phyloP scores from a whole-genome alignment of 805 yeast genomes.

The Wickerhamomyces bisporus region DNA sequence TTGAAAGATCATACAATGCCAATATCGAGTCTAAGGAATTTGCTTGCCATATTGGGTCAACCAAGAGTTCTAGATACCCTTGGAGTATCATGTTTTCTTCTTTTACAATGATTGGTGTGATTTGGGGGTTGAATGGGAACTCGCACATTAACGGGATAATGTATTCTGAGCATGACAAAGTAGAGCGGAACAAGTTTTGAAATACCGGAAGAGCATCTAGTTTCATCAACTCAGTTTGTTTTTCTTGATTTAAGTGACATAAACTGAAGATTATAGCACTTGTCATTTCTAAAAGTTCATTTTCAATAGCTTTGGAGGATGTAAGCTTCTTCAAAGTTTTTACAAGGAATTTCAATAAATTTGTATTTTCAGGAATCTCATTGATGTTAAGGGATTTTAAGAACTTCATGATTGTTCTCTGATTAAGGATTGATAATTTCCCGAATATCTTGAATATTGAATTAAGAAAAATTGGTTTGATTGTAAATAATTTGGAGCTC shows the following conservation, averaged over 20 bases:
- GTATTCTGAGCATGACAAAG: conserved; percentile 41
- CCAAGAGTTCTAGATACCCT: conserved; percentile 31
- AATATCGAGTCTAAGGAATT: conserved; percentile 46
- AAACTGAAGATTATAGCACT: conserved; percentile 40
- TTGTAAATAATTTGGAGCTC: conserved; percentile 34
- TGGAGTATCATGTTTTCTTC: conserved; percentile 25
- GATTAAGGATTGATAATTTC: conserved; percentile 28
- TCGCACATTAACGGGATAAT: conserved; percentile 45
- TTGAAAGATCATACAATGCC: conserved; percentile 32
- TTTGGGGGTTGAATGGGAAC: conserved; percentile 34
- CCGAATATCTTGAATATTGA: conserved; percentile 38
- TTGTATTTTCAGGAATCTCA: conserved; percentile 13
- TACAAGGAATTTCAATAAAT: conserved; percentile 38
- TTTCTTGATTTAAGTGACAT: conserved; percentile 38
- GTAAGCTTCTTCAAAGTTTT: conserved; percentile 8
- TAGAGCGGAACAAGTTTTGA: conserved; percentile 30
- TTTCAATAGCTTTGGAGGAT: conserved; percentile 8
- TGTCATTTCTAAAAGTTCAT: conserved; percentile 35
- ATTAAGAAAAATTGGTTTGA: conserved; percentile 38
- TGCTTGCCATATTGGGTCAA: conserved; percentile 49
- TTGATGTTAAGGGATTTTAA: conserved; percentile 17
- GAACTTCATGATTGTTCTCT: conserved; percentile 34
- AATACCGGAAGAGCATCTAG: conserved; percentile 38
- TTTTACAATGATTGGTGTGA: conserved; percentile 27
- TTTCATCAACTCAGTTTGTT: conserved; percentile 35